These are phyloP conservation scores for Trichoderma polysporum DNA, from an alignment of 2,329 filamentous ascomycete genomes.

Conservation along the genomic window DNA sequence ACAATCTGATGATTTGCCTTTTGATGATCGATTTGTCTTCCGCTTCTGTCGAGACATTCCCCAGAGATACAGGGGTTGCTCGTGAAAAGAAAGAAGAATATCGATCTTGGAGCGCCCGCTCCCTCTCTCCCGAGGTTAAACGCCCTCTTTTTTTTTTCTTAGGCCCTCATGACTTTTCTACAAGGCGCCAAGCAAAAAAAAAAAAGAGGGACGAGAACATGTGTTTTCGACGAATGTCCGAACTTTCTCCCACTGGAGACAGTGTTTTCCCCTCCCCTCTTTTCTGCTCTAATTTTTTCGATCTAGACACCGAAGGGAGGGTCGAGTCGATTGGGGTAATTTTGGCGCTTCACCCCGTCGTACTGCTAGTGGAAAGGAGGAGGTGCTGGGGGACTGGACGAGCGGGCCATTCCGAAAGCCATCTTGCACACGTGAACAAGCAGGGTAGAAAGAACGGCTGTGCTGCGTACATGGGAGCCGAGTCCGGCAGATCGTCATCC, in stretches of 20 bases:
- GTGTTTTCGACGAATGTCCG: background rate
- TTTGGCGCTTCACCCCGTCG: background rate
- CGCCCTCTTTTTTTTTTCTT: background rate
- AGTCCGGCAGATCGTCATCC: background rate
- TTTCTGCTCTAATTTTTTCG: background rate
- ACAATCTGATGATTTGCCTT: background rate
- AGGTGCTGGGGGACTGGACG: background rate
- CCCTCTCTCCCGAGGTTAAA: background rate
- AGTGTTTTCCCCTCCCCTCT: background rate
- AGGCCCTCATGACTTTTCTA: background rate
- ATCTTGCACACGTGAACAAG: constrained; percentile 10
- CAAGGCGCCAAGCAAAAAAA: background rate
- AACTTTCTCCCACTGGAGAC: background rate
- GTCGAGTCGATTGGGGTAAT: constrained; percentile 7
- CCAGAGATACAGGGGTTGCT: background rate
- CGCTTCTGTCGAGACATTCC: background rate
- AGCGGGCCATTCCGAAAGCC: constrained; percentile 7
- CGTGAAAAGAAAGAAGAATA: background rate
- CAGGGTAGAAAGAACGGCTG: background rate
- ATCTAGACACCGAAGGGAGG: constrained; percentile 1
- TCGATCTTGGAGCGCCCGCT: background rate
- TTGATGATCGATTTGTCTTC: background rate
- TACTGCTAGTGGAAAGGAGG: constrained; percentile 11
- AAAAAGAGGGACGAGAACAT: background rate
- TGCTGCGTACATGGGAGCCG: background rate